phyloP scores from a whole-genome alignment of 257 asterid genomes.

The Solanum clarkiae region DNA sequence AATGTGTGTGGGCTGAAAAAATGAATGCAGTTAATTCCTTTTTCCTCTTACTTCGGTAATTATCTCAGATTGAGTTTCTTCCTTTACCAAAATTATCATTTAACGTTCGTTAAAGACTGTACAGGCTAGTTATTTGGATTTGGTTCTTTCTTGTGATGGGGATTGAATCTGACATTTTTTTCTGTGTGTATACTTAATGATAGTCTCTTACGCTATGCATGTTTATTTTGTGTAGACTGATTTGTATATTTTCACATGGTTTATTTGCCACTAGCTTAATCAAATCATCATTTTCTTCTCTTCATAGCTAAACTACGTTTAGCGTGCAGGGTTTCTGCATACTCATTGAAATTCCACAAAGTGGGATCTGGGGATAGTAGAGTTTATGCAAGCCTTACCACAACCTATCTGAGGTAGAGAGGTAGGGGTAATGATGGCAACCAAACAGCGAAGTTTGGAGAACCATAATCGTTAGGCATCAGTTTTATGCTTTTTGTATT shows the following conservation, averaged over 20 bases:
- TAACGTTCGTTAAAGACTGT: not conserved
- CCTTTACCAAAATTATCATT: not conserved
- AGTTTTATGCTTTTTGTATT: not conserved
- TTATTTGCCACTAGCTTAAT: not conserved
- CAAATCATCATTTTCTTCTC: not conserved
- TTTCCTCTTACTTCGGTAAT: not conserved
- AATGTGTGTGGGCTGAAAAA: not conserved
- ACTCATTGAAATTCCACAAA: no score
- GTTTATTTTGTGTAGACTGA: not conserved
- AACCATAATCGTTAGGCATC: not conserved
- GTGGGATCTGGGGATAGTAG: no score
- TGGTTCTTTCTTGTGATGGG: not conserved
- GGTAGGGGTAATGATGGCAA: not conserved
- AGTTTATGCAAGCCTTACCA: no score
- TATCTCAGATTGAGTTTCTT: not conserved
- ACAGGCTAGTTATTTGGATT: not conserved
- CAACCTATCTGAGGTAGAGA: no score
- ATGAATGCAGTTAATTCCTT: not conserved
- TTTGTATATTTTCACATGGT: not conserved
- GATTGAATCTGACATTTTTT: not conserved
- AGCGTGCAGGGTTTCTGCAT: not conserved
- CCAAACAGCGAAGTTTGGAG: not conserved
- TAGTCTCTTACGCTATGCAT: not conserved
- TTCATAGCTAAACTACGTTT: not conserved
- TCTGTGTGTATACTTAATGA: not conserved